phyloP scores from a whole-genome alignment of 2,329 filamentous ascomycete species.

The Apiospora kogelbergensis region DNA sequence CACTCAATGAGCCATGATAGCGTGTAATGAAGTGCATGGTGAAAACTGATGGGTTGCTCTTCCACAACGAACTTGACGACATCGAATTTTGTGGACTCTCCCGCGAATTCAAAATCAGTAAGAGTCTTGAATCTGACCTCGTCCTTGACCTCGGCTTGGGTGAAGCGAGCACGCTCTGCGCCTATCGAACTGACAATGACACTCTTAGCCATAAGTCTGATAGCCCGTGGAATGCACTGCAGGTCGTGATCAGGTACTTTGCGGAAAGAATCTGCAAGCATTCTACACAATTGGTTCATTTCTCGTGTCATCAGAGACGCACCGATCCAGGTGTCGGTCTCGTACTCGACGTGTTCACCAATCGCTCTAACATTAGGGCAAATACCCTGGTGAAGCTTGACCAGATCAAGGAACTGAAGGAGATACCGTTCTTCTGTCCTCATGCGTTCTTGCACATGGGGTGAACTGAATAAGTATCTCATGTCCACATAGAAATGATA shows the following conservation, averaged over 20 bases:
- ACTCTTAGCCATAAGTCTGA: constrained; percentile 73
- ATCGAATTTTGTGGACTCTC: constrained; percentile 53
- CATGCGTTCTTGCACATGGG: constrained; percentile 83
- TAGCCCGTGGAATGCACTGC: constrained; percentile 66
- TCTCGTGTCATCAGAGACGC: constrained; percentile 92
- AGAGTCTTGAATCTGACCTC: constrained; percentile 80
- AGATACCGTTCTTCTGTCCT: constrained; percentile 84
- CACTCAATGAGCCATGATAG: constrained; percentile 94
- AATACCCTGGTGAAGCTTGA: constrained; percentile 95
- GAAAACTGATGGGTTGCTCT: constrained; percentile 90
- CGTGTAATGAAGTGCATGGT: constrained; percentile 94
- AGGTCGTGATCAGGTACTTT: constrained; percentile 65
- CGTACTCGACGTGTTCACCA: constrained; percentile 96
- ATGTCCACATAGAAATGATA: constrained; percentile 98
- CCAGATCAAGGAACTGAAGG: constrained; percentile 90
- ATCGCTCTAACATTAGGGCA: constrained; percentile 91
- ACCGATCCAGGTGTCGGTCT: constrained; percentile 97
- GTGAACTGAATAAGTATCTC: constrained; percentile 84
- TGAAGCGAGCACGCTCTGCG: constrained; percentile 82
- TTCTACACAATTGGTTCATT: constrained; percentile 87
- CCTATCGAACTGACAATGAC: constrained; percentile 90
- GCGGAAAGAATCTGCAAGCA: constrained; percentile 84
- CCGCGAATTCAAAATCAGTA: constrained; percentile 78
- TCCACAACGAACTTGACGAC: constrained; percentile 89
- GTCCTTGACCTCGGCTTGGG: constrained; percentile 83